Evolutionary conservation across 1,284 basidiomycete species (phyloP).

Genomic region (Irpex sp.): DNA sequence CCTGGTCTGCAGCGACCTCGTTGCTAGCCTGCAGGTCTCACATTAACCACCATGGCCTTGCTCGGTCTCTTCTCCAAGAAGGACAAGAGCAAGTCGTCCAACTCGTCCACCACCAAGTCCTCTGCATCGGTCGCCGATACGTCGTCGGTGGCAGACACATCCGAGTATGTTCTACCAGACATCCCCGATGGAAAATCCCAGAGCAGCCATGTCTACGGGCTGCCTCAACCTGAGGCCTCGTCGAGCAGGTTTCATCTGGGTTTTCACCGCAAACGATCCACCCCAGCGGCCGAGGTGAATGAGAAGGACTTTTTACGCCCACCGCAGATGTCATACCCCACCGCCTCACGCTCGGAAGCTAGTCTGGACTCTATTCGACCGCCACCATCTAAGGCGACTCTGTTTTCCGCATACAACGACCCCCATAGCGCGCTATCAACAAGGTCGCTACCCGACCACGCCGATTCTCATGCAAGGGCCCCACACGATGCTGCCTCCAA

Average conservation of each 20-base stretch:
- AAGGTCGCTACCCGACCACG: constrained; percentile 43
- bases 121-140: constrained; percentile 21
- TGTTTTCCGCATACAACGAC: constrained; percentile 15
- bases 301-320: constrained; percentile 18
- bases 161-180: constrained; percentile 26
- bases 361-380: constrained; percentile 32
- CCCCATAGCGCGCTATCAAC: constrained; percentile 44
- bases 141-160: constrained; percentile 18
- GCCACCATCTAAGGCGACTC: constrained; percentile 39
- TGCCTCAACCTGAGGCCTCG: constrained; percentile 19
- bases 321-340: constrained; percentile 21
- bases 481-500: constrained; percentile 5
- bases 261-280: constrained; percentile 28
- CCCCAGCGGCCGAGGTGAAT: constrained; percentile 18
- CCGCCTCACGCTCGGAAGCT: constrained; percentile 34
- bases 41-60: constrained; percentile 24
- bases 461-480: constrained; percentile 12
- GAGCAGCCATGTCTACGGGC: constrained; percentile 20
- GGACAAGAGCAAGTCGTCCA: constrained; percentile 25
- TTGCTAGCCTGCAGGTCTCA: constrained; percentile 5
- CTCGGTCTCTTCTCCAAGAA: constrained; percentile 31
- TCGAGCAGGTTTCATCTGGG: constrained; percentile 33
- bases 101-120: constrained; percentile 15
- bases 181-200: constrained; percentile 14
- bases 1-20: constrained; percentile 4